A percentile compares a stretch with the other conserved stretches of the same genome.
phyloP scores from a whole-genome alignment of 2,329 filamentous ascomycete genomes.

The Alternaria atra region DNA sequence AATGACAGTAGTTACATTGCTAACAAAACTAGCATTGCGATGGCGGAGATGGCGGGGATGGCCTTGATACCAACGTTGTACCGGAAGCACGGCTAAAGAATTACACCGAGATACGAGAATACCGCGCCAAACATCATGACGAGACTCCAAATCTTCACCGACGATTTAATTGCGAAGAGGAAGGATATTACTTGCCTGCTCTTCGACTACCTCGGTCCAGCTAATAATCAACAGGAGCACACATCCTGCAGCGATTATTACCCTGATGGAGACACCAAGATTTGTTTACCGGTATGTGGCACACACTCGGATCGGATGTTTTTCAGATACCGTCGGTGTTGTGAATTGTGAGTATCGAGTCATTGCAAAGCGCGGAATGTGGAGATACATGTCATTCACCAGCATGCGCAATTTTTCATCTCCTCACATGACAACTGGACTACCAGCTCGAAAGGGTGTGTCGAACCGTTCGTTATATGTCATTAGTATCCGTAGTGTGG shows the following conservation, averaged over 20 bases:
- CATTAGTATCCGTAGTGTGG: conserved; percentile 1
- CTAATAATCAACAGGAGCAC: conserved; percentile 12
- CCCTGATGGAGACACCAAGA: neutral
- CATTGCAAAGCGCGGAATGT: conserved; percentile 10
- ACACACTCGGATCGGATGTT: neutral
- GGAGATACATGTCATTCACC: conserved; percentile 8
- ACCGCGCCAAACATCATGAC: conserved; percentile 53
- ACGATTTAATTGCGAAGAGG: conserved; percentile 40
- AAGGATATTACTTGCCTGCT: conserved; percentile 5
- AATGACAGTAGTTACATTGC: neutral
- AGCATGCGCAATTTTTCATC: conserved; percentile 1
- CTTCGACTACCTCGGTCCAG: neutral
- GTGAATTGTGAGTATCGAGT: neutral
- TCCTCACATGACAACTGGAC: conserved; percentile 12
- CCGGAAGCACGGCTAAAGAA: conserved; percentile 40
- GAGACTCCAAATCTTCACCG: conserved; percentile 54
- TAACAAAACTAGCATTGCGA: conserved; percentile 48
- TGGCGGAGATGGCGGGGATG: conserved; percentile 56
- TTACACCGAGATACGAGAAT: conserved; percentile 44
- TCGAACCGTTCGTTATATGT: conserved; percentile 1
- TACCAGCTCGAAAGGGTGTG: conserved; percentile 1
- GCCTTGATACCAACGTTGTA: conserved; percentile 58
- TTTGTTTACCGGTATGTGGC: neutral
- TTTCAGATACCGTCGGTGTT: neutral
- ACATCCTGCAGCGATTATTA: conserved; percentile 13